Percentiles rank a stretch among this genome's conserved stretches.
phyloP scores from a whole-genome alignment of 202 grass and related monocot species.

The Panicum virgatum region DNA sequence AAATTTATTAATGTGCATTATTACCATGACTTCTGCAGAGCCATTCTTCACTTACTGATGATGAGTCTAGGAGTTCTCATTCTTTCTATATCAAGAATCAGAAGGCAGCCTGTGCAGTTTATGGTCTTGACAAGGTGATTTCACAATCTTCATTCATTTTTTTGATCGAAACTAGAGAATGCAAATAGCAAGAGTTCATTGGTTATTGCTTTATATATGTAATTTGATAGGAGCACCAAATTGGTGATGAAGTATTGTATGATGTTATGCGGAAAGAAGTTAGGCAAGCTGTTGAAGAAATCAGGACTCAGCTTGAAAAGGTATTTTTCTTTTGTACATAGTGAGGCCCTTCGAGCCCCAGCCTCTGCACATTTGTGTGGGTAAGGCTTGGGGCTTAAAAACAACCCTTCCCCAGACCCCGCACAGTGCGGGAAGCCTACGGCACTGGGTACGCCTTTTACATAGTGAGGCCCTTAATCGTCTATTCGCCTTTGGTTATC shows the following conservation, averaged over 20 bases:
- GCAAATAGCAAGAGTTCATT: constrained; percentile 1
- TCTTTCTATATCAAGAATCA: constrained; percentile 47
- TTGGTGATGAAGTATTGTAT: constrained; percentile 51
- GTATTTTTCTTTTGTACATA: constrained; percentile 43
- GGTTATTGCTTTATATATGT: background rate
- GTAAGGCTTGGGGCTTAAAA: too few species aligned
- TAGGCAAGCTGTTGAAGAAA: constrained; percentile 84
- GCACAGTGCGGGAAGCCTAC: too few species aligned
- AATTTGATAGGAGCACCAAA: constrained; percentile 43
- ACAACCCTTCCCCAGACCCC: too few species aligned
- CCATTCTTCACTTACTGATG: constrained; percentile 95
- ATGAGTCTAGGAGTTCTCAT: constrained; percentile 63
- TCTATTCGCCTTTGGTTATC: background rate
- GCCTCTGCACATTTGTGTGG: too few species aligned
- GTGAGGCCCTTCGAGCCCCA: too few species aligned
- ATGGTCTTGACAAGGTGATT: constrained; percentile 60
- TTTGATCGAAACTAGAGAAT: background rate
- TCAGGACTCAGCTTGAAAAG: constrained; percentile 80
- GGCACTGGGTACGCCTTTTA: too few species aligned
- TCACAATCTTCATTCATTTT: constrained; percentile 22
- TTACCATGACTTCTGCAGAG: constrained; percentile 53
- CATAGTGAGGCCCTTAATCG: background rate
- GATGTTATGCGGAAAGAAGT: constrained; percentile 88
- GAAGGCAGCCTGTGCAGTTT: constrained; percentile 53
- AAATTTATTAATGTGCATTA: constrained; percentile 7